These are phyloP conservation scores for Piedraia hortae DNA, from an alignment of 2,329 filamentous ascomycete genomes.

Conservation along the genomic window DNA sequence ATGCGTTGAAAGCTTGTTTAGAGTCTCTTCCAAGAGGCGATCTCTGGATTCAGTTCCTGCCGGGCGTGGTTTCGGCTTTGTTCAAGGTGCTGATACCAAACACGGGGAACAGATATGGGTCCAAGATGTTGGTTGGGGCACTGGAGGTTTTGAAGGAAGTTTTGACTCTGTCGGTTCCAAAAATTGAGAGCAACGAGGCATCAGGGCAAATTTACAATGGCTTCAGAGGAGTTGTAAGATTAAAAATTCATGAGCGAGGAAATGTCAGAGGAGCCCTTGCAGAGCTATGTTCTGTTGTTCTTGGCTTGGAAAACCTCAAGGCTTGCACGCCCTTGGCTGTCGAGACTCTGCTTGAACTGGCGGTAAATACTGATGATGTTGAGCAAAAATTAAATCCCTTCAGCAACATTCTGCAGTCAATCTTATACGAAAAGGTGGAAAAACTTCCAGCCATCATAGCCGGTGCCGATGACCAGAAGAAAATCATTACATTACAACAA, in stretches of 20 bases:
- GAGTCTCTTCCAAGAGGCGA: constrained; percentile 38
- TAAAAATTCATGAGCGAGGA: constrained; percentile 35
- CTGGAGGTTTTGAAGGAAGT: constrained; percentile 7
- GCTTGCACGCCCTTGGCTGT: constrained; percentile 45
- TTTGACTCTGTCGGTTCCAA: too few species aligned
- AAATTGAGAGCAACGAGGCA: constrained; percentile 4
- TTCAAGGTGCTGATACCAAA: constrained; percentile 47
- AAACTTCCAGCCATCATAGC: constrained; percentile 64
- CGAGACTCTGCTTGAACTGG: constrained; percentile 55
- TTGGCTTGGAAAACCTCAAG: constrained; percentile 43
- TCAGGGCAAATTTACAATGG: not conserved
- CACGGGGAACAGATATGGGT: constrained; percentile 29
- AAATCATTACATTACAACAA: constrained; percentile 43
- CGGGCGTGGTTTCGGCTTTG: constrained; percentile 60
- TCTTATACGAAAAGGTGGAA: constrained; percentile 54
- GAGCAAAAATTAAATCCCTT: too few species aligned
- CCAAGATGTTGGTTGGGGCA: constrained; percentile 27
- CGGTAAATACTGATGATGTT: too few species aligned
- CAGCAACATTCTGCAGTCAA: constrained; percentile 36
- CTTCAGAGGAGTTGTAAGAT: not conserved
- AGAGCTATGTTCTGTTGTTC: constrained; percentile 41
- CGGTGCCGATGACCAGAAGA: constrained; percentile 51
- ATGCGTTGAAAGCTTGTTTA: constrained; percentile 34
- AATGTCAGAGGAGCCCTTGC: constrained; percentile 43
- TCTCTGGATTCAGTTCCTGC: constrained; percentile 63